Conservation (phyloP, 2,329 filamentous ascomycete genomes). For the Stenocarpella maydis region DNA sequence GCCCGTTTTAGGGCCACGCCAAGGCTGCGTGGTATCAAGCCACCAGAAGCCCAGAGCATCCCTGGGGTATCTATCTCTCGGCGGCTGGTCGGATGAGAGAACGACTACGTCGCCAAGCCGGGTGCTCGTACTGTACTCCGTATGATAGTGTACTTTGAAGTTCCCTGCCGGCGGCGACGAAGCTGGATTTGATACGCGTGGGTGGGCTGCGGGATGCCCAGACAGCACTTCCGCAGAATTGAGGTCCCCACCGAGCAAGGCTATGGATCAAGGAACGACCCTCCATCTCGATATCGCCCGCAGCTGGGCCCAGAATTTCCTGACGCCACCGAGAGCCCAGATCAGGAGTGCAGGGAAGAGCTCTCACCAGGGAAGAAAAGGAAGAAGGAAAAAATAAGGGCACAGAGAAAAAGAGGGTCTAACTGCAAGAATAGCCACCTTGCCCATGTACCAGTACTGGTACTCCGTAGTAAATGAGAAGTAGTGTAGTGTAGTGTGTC, state of each 20-base stretch:
- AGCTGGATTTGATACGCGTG: constrained; percentile 6
- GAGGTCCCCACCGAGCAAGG: constrained; percentile 1
- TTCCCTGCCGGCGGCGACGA: constrained; percentile 1
- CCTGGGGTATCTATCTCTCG: too few relatives aligned
- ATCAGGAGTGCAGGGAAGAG: constrained; percentile 5
- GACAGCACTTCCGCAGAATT: constrained; percentile 24
- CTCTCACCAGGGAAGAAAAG: constrained; percentile 14
- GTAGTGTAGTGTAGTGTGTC: too few relatives aligned
- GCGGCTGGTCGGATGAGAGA: background rate
- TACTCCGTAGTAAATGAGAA: too few relatives aligned
- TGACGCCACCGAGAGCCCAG: background rate
- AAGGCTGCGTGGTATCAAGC: background rate
- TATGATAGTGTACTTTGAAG: too few relatives aligned
- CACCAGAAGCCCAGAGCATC: too few relatives aligned
- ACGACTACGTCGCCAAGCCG: constrained; percentile 16
- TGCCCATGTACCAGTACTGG: too few relatives aligned
- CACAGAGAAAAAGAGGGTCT: background rate
- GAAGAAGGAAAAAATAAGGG: background rate
- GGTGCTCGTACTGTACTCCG: constrained; percentile 2
- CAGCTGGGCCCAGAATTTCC: background rate
- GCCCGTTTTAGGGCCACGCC: constrained; percentile 20
- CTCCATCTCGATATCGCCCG: constrained; percentile 15
- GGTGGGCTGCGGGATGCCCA: constrained; percentile 17
- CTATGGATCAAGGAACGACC: constrained; percentile 6
- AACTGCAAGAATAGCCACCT: background rate